phyloP scores from a whole-genome alignment of 169 alveolate genomes.

The Plasmodium malariae region DNA sequence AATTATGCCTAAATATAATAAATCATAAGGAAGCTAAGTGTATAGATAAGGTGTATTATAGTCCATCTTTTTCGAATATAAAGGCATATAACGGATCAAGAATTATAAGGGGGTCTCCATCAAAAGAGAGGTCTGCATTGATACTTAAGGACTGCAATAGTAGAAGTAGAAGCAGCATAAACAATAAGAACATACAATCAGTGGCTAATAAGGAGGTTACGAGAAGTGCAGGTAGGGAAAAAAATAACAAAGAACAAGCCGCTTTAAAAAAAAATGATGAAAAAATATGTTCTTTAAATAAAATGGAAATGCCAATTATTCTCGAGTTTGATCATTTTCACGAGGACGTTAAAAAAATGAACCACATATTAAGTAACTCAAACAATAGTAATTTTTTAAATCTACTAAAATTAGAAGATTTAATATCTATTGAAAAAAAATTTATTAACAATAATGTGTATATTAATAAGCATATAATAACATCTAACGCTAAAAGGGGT shows the following conservation, averaged over 20 bases:
- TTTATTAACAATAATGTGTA: constrained; percentile 47
- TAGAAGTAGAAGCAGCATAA: no score
- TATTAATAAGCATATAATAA: constrained; percentile 48
- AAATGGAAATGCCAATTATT: not conserved
- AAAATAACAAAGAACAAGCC: constrained; percentile 11
- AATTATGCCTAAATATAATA: no score
- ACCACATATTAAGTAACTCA: constrained; percentile 27
- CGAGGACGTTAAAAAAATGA: constrained; percentile 30
- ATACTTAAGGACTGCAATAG: no score
- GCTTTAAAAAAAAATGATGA: not conserved
- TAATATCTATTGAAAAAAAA: constrained; percentile 47
- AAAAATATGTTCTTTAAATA: not conserved
- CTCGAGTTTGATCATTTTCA: constrained; percentile 12
- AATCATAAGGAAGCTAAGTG: no score
- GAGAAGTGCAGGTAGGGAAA: not conserved
- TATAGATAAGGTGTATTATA: no score
- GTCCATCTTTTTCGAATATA: no score
- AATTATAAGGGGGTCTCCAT: no score
- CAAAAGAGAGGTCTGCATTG: no score
- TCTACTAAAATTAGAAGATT: constrained; percentile 3
- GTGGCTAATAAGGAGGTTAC: not conserved
- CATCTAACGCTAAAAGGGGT: constrained; percentile 4
- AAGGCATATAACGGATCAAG: no score
- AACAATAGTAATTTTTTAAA: constrained; percentile 50
- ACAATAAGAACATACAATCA: no score